Evolutionary conservation across 2,329 filamentous ascomycete genomes (phyloP), one percentile per base, ranked within the genome.

Genomic region (Rhytidhysteron rufulum): DNA sequence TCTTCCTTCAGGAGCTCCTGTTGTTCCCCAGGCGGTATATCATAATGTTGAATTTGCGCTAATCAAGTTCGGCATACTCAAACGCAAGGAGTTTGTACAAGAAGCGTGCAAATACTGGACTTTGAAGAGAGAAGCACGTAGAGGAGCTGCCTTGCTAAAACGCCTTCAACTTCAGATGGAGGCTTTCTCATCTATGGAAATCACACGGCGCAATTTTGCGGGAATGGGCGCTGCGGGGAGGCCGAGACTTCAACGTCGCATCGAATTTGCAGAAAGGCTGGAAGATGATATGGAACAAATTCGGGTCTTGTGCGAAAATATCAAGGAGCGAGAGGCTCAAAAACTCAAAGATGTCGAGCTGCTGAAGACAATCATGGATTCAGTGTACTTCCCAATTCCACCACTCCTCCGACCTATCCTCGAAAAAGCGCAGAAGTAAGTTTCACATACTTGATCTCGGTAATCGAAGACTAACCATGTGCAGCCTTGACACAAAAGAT

Each of bases 51-150:
- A 95, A 53, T 80, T 80, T 32, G 87, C 90, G 0, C 75, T 98
- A 24, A 80, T 84, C 47, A 82, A 88, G 34, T 97, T 97, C 62
- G 80, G 80, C n/a, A 75, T 87, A 25, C 81, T 85, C 21, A 94
- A 93, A 60, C 82, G 89, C 38, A 95, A 94, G 60, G 90, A 96
- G 45, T 98, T 88, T 62, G 83, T 94, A 2, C 85, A 88, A 42
- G 91, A 96, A 64, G 87, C 87, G 2, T 97, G 91, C 69, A 89
- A 88, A 53, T 98, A 97, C 67, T 98, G 93, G 93, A 97, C 93
- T 0, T 68, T 98, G 48, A 98, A 98, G 70, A 82, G 93, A 41
- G 93, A 98, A 65, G 87, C 91, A 46, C 82, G 93, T 24, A 79
- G 93, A 43, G 93, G 93, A 34, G 93, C 93, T 21, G 88, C 93